Evolutionary conservation across 768 basidiomycete genomes (phyloP).

Genomic region (Pulveroboletus sp.): DNA sequence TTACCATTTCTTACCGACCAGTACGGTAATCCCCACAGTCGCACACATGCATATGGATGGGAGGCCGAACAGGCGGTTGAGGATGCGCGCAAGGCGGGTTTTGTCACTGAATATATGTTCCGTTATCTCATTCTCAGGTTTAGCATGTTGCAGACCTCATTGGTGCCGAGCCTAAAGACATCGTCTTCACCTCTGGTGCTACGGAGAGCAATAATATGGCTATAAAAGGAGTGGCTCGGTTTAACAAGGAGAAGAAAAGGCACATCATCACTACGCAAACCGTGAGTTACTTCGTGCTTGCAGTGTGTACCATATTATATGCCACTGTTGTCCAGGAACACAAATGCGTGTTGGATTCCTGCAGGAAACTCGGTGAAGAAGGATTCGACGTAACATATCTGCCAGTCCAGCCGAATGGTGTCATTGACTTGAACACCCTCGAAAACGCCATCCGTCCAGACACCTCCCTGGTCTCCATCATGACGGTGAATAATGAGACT

Average conservation of each 20-base stretch:
- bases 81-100: conserved; percentile 74
- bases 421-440: conserved; percentile 75
- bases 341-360: conserved; percentile 98
- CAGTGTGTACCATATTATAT: background rate
- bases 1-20: conserved; percentile 92
- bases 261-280: conserved; percentile 97
- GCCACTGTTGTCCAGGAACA: conserved; percentile 66
- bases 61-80: conserved; percentile 96
- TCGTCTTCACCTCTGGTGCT: conserved; percentile 96
- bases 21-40: conserved; percentile 96
- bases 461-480: conserved; percentile 92
- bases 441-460: conserved; percentile 89
- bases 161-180: conserved; percentile 92
- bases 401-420: conserved; percentile 85
- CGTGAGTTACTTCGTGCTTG: conserved; percentile 41
- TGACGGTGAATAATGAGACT: conserved; percentile 99
- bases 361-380: conserved; percentile 91
- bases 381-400: conserved; percentile 98
- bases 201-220: conserved; percentile 98
- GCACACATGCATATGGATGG: conserved; percentile 99
- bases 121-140: background rate
- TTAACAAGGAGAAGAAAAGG: conserved; percentile 89
- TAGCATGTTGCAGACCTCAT: conserved; percentile 91
- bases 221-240: conserved; percentile 94
- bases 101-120: conserved; percentile 7